Evolutionary conservation across 225 moss, liverwort and hornwort genomes (phyloP).

Genomic region (Lunularia cruciata): DNA sequence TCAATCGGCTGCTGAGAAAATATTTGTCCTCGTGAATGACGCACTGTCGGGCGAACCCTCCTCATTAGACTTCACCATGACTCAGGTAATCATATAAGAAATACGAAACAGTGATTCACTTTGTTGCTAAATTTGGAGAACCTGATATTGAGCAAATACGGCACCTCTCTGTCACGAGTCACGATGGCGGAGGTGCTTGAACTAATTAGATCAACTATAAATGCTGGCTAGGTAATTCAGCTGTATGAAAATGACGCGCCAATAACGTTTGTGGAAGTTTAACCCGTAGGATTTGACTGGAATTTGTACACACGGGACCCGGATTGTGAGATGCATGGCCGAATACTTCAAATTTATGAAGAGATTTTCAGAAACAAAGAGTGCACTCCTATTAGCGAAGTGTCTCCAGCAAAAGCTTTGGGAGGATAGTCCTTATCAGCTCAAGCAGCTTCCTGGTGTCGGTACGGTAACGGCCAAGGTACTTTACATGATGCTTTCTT

Average conservation of each 20-base stretch:
- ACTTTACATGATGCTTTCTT: conserved; percentile 4
- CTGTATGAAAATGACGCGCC: no score
- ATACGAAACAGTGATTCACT: background rate
- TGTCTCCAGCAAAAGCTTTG: conserved; percentile 86
- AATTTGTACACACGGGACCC: conserved; percentile 78
- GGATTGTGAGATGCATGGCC: conserved; percentile 87
- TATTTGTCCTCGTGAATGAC: conserved; percentile 85
- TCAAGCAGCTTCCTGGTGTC: conserved; percentile 88
- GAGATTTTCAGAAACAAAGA: conserved; percentile 66
- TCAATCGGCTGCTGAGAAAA: conserved; percentile 79
- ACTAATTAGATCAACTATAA: no score
- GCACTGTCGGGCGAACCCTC: conserved; percentile 86
- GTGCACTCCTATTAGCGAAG: conserved; percentile 71
- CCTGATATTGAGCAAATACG: background rate
- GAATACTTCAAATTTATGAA: conserved; percentile 88
- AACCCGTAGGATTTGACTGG: conserved; percentile 71
- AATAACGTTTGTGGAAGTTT: background rate
- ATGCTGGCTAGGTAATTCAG: no score
- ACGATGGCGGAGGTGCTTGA: no score
- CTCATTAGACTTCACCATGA: conserved; percentile 76
- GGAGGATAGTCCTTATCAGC: conserved; percentile 71
- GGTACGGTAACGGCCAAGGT: conserved; percentile 94
- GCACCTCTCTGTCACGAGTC: no score
- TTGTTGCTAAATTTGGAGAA: background rate
- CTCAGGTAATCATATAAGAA: conserved; percentile 55